Evolutionary conservation across 257 asterid species (phyloP).

Genomic region (Galeopsis tetrahit): DNA sequence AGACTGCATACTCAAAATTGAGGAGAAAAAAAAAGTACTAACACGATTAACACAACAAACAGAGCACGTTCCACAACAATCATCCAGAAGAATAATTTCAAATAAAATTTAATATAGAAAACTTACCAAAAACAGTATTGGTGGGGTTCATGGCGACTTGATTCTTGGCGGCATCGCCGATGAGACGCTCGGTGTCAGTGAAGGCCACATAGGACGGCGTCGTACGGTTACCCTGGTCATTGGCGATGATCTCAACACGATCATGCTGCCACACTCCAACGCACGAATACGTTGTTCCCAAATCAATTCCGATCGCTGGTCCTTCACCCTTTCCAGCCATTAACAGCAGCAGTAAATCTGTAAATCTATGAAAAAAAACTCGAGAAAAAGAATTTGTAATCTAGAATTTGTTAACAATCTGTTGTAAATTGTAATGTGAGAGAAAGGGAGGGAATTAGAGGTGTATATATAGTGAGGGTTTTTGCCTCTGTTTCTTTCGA

Average conservation of each 20-base stretch:
- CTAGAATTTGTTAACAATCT: background rate
- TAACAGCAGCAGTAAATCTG: background rate
- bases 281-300: conserved; percentile 49
- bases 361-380: background rate
- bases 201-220: conserved; percentile 52
- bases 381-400: background rate
- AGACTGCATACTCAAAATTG: background rate
- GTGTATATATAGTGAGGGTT: conserved; percentile 16
- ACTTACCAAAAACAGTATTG: conserved; percentile 52
- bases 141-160: conserved; percentile 54
- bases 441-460: background rate
- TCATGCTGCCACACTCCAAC: conserved; percentile 53
- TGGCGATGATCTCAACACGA: conserved; percentile 49
- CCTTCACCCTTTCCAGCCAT: conserved; percentile 52
- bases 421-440: background rate
- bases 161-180: conserved; percentile 55
- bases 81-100: background rate
- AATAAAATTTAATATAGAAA: background rate
- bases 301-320: conserved; percentile 48
- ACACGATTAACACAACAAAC: background rate
- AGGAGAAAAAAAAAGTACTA: background rate
- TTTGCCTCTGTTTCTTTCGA: no score
- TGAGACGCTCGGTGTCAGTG: conserved; percentile 54
- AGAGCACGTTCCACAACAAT: background rate
- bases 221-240: conserved; percentile 51